Evolutionary conservation across 2,329 filamentous ascomycete genomes (phyloP), one percentile per base, ranked within the genome.

Genomic region (Beauveria bassiana): DNA sequence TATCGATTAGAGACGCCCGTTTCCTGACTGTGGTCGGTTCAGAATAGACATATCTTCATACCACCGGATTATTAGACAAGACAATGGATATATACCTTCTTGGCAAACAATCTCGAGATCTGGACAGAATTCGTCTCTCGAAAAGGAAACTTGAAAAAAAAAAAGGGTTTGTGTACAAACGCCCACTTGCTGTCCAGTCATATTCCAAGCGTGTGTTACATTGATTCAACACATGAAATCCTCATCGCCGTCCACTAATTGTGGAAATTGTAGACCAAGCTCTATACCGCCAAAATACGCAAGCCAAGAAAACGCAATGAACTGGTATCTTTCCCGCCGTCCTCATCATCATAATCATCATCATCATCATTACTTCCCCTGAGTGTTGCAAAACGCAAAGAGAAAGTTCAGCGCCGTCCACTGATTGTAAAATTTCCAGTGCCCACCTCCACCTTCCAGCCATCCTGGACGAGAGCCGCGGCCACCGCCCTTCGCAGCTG

Each of bases 401-500:
- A 26, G 24, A 26, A 42, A 8, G n/a, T 7, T 60, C 68, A 75
- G 60, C 70, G 70, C 53, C 78, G 73, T 0, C 93, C 93, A 12
- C 78, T 85, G 18, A 97, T 84, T 55, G 86, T 75, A 68, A 93
- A 82, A 43, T 84, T 82, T 0, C 92, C 93, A 31, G 84, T 86
- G 49, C 86, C 81, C 50, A 89, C 81, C 70, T 91, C 84, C 40
- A 95, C 78, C 70, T 84, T 91, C 93, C 93, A 98, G 0, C 92
- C 92, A 63, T 93, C 90, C 50, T 84, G 81, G 45, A 86, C 80
- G 47, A 98, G 77, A 70, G 86, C 87, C 69, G 85, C 87, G 52
- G 83, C 86, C n/a, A 98, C 92, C 18, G 89, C 89, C 61, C 88
- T 88, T 5, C 92, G 88, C 63, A 98, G 73, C 66, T 85, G 86